Evolutionary conservation across 2,329 filamentous ascomycete genomes (phyloP).

Genomic region (Ampelomyces quisqualis): DNA sequence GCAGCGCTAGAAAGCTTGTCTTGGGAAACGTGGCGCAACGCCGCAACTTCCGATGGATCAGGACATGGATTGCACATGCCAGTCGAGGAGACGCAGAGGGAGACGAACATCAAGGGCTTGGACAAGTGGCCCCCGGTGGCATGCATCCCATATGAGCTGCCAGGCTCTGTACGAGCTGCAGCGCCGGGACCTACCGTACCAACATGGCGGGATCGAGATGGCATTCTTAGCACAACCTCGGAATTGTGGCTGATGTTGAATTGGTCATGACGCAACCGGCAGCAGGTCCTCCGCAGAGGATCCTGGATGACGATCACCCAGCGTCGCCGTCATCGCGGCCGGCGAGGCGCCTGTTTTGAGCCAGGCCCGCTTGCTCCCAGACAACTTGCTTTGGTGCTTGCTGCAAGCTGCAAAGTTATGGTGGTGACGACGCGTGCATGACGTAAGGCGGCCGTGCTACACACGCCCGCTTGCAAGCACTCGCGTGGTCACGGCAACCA

Average conservation of each 20-base stretch:
- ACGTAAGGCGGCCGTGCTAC: constrained; percentile 4
- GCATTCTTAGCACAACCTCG: neutral
- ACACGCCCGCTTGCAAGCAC: constrained; percentile 1
- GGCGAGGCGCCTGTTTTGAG: constrained; percentile 1
- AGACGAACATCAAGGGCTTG: too few species aligned
- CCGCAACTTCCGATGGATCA: neutral
- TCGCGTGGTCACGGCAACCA: constrained; percentile 15
- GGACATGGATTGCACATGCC: neutral
- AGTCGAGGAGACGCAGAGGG: too few species aligned
- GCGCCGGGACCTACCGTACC: neutral
- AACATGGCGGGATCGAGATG: neutral
- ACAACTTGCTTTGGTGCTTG: too few species aligned
- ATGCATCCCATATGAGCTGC: too few species aligned
- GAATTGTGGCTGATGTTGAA: constrained; percentile 14
- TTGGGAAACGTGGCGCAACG: neutral
- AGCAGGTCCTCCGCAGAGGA: constrained; percentile 4
- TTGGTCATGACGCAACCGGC: constrained; percentile 15
- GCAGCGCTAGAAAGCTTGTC: neutral
- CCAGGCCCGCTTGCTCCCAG: too few species aligned
- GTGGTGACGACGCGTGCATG: constrained; percentile 6
- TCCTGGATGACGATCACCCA: constrained; percentile 10
- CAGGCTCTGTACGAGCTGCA: too few species aligned
- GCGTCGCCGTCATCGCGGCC: constrained; percentile 3
- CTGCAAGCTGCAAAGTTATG: constrained; percentile 1
- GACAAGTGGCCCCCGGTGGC: too few species aligned